Conservation (phyloP, 306 rosid genomes). For the Nissolia schottii region DNA sequence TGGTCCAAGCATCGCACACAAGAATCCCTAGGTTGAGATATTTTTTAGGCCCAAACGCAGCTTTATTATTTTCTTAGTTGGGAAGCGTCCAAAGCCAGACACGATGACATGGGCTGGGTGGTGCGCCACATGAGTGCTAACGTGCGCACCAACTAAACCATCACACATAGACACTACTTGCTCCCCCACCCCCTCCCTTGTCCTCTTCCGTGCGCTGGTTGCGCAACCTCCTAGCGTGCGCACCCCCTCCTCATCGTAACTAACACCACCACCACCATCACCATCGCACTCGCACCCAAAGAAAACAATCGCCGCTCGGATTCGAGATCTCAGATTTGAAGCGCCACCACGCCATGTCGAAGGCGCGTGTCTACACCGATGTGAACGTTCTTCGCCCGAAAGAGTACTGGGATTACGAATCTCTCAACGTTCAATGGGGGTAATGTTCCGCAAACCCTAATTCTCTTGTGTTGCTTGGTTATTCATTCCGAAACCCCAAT, state of each 20-base stretch:
- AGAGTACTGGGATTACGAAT: slow-evolving; percentile 86
- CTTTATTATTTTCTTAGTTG: not conserved
- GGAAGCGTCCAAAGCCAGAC: slow-evolving; percentile 12
- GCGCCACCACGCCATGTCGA: slow-evolving; percentile 46
- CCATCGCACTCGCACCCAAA: not conserved
- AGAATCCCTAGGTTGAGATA: not conserved
- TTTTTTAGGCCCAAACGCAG: slow-evolving; percentile 2
- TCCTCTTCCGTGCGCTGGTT: slow-evolving; percentile 30
- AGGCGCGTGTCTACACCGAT: slow-evolving; percentile 75
- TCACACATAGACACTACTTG: not conserved
- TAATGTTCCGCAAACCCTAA: slow-evolving; percentile 37
- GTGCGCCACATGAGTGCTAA: slow-evolving; percentile 29
- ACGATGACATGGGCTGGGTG: slow-evolving; percentile 16
- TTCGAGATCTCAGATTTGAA: slow-evolving; percentile 22
- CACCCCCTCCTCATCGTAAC: slow-evolving; percentile 21
- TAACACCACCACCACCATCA: slow-evolving; percentile 10
- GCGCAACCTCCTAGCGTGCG: slow-evolving; percentile 44
- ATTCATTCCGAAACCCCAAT: not conserved
- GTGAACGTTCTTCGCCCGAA: slow-evolving; percentile 73
- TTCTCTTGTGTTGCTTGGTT: not conserved
- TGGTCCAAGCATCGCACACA: not conserved
- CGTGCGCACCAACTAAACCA: slow-evolving; percentile 36
- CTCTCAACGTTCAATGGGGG: slow-evolving; percentile 91
- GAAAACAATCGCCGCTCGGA: not conserved
- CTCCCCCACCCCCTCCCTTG: not conserved